These are phyloP conservation scores for Chalciporus sp. DNA, from an alignment of 1,284 basidiomycete species.

Conservation along the genomic window DNA sequence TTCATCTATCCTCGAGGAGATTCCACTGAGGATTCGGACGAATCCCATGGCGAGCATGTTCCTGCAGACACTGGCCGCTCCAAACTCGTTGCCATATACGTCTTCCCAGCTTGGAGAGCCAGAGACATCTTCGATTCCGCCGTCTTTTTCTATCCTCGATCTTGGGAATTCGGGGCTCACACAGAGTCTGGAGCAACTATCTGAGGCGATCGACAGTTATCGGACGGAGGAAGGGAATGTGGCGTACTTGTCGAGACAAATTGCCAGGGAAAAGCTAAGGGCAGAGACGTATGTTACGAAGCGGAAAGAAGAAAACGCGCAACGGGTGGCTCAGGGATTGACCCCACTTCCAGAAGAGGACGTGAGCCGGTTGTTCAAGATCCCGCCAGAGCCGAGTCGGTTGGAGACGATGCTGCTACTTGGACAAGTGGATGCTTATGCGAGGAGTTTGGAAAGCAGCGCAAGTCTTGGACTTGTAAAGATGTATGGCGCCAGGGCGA, in stretches of 20 bases:
- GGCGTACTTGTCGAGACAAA: conserved; percentile 90
- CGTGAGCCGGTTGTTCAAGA: conserved; percentile 81
- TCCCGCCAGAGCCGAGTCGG: conserved; percentile 87
- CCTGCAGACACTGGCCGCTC: conserved; percentile 68
- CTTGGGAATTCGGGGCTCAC: conserved; percentile 62
- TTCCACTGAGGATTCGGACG: conserved; percentile 88
- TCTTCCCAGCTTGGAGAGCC: conserved; percentile 43
- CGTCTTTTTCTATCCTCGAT: conserved; percentile 63
- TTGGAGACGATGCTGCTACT: conserved; percentile 87
- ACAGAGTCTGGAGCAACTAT: conserved; percentile 78
- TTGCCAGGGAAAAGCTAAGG: conserved; percentile 83
- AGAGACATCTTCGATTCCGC: conserved; percentile 44
- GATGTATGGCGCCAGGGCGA: conserved; percentile 69
- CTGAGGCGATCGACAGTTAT: conserved; percentile 85
- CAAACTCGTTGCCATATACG: conserved; percentile 36
- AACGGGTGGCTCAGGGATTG: conserved; percentile 82
- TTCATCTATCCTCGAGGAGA: conserved; percentile 86
- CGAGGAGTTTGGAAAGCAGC: conserved; percentile 73
- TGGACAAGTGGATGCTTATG: conserved; percentile 87
- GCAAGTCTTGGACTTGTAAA: conserved; percentile 73
- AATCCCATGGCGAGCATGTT: conserved; percentile 88
- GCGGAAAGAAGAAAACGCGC: conserved; percentile 88
- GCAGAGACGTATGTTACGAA: conserved; percentile 84
- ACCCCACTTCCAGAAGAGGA: conserved; percentile 88
- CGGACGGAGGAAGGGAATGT: conserved; percentile 92